Evolutionary conservation across 371 early-diverging fungal species (phyloP), one percentile per base, ranked within the genome.

Genomic region (Mucor indicus): DNA sequence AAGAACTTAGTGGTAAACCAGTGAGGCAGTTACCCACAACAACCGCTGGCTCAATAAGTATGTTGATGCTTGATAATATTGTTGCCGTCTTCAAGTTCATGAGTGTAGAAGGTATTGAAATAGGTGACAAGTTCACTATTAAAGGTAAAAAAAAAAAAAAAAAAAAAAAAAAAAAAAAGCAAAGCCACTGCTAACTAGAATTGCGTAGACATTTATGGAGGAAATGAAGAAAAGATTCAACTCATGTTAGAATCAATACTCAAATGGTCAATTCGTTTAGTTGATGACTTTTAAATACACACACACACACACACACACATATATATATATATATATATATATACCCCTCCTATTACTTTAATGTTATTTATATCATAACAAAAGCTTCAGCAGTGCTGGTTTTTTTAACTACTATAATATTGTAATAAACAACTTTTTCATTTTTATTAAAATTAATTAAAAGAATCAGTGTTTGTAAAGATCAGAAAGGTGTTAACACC

Each of bases 271-370:
- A 32, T 46, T 25, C 44, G 45, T 21, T 32, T 30, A 31, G 17
- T n/a, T 11, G 29, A 10, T 25, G 12, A 37, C 12, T 10, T 16
- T 35, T 24, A 9, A 41, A 35, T 57, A 87, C 84, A 85, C 65
- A 86, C 90, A 60, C 85, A 81, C 67, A 88, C 93, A 57, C 92
- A 93, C 89, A 95, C 68, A 49, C 80, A 93, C 50, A 83, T 87
- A 44, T 86, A 93, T 51, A 78, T 90, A 44, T 95, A 94, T 12
- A 29, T 12, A 29, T 29, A 12, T 12, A 29, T 12, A 6, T 6
- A 29, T 8, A 12, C 12, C 6, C 30, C 8, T 6, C 6, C 30
- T 29, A 6, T 12, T 8, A 12, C 12, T 29, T 29, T 29, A 12
- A 29, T n/a, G n/a, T n/a, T n/a, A n/a, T n/a, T n/a, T n/a, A n/a